Percentiles rank a stretch among this genome's conserved stretches.
phyloP scores from a whole-genome alignment of 2,329 filamentous ascomycete species.

The Tolypocladium inflatum region DNA sequence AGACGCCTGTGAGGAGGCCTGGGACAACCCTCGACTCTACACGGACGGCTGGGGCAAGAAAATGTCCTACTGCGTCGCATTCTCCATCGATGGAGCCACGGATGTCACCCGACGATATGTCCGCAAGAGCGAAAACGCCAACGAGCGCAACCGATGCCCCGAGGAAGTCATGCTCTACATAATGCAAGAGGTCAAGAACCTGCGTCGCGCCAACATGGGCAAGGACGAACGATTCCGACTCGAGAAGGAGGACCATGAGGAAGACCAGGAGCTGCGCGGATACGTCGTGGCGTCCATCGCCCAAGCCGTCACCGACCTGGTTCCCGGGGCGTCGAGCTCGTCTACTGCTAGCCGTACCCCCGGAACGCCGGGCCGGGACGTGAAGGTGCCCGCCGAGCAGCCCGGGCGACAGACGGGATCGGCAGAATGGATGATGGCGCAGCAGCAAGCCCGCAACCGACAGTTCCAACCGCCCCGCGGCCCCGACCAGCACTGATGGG shows the following conservation, averaged over 20 bases:
- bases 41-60: slow-evolving; percentile 93
- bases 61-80: slow-evolving; percentile 94
- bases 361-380: slow-evolving; percentile 35
- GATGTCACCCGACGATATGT: slow-evolving; percentile 60
- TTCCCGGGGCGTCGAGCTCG: slow-evolving; percentile 35
- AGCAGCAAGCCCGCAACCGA: slow-evolving; percentile 30
- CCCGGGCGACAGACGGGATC: slow-evolving; percentile 42
- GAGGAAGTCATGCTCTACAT: slow-evolving; percentile 90
- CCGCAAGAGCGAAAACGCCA: slow-evolving; percentile 61
- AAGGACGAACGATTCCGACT: slow-evolving; percentile 78
- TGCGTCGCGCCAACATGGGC: slow-evolving; percentile 72
- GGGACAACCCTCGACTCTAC: slow-evolving; percentile 90
- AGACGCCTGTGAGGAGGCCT: slow-evolving; percentile 86
- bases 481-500: slow-evolving; percentile 22
- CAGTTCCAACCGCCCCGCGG: slow-evolving; percentile 35
- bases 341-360: slow-evolving; percentile 12
- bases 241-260: slow-evolving; percentile 69
- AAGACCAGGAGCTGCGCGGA: slow-evolving; percentile 65
- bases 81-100: slow-evolving; percentile 76
- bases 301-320: slow-evolving; percentile 60
- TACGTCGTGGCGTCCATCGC: slow-evolving; percentile 68
- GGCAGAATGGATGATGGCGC: slow-evolving; percentile 40
- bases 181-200: slow-evolving; percentile 79
- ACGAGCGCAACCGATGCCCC: slow-evolving; percentile 68
- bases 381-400: slow-evolving; percentile 52